Conservation (phyloP, 2,329 filamentous ascomycete genomes). For the Aspergillus bombycis region DNA sequence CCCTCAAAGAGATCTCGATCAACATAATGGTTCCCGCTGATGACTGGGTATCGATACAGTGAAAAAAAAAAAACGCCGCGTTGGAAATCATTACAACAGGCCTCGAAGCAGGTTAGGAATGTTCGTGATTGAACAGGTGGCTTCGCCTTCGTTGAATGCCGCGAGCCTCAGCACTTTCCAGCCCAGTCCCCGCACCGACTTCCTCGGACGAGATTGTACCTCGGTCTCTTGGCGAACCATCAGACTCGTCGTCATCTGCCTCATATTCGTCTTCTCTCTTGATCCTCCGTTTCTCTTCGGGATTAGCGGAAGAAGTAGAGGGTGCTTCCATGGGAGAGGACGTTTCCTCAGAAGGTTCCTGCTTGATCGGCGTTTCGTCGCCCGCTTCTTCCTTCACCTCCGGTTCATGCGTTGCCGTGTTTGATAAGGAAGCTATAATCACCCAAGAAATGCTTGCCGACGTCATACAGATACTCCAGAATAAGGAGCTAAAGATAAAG, state of each 20-base stretch:
- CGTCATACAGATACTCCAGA: constrained; percentile 76
- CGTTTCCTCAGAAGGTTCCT: constrained; percentile 20
- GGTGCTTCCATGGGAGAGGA: constrained; percentile 4
- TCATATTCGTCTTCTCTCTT: constrained; percentile 32
- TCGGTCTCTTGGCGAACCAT: constrained; percentile 10
- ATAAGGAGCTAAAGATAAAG: constrained; percentile 66
- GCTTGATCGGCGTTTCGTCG: constrained; percentile 24
- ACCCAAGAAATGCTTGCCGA: constrained; percentile 70
- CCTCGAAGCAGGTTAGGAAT: constrained; percentile 9
- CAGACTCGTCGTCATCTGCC: constrained; percentile 16
- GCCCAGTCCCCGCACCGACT: constrained; percentile 59
- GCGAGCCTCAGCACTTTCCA: constrained; percentile 36
- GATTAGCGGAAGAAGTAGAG: constrained; percentile 9
- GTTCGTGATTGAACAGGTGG: constrained; percentile 25
- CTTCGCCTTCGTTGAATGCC: constrained; percentile 39
- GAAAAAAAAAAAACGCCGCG: not conserved
- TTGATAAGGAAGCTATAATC: constrained; percentile 51
- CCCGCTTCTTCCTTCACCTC: constrained; percentile 8
- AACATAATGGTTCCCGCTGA: not conserved
- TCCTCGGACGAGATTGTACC: constrained; percentile 39
- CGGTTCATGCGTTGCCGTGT: constrained; percentile 16
- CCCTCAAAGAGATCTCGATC: not conserved
- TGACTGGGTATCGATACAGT: not conserved
- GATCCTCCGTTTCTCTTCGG: constrained; percentile 8
- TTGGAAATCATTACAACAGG: not conserved